Evolutionary conservation across 768 basidiomycete genomes (phyloP).

Genomic region (Tephrocybe rancida): DNA sequence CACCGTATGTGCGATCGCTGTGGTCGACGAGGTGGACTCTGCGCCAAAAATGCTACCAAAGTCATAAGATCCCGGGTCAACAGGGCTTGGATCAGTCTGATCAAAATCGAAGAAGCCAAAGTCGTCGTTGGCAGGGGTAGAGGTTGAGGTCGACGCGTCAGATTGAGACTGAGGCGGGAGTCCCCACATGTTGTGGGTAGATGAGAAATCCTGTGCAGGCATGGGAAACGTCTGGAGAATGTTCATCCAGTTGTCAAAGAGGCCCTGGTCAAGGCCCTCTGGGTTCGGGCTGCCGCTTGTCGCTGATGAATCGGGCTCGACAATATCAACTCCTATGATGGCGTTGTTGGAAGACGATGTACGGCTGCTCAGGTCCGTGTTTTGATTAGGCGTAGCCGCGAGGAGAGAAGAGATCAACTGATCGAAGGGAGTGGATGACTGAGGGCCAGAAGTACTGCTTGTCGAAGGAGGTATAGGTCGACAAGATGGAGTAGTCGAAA

Average conservation of each 20-base stretch:
- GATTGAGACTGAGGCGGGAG: neutral
- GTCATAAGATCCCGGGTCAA: conserved; percentile 10
- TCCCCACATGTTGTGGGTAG: conserved; percentile 11
- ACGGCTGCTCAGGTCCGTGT: neutral
- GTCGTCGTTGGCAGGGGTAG: conserved; percentile 5
- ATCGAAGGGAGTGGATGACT: conserved; percentile 35
- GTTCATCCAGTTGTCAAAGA: conserved; percentile 54
- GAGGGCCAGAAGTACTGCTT: conserved; percentile 8
- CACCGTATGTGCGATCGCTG: neutral
- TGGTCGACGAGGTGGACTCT: neutral
- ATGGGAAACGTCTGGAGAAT: conserved; percentile 49
- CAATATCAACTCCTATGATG: conserved; percentile 5
- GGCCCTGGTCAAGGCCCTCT: conserved; percentile 34
- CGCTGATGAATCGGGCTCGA: conserved; percentile 3
- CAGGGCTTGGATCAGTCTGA: conserved; percentile 1
- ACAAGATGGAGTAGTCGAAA: neutral
- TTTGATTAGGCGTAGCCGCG: conserved; percentile 25
- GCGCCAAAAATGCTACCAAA: conserved; percentile 6
- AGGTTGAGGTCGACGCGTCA: conserved; percentile 10
- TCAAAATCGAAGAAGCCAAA: conserved; percentile 19
- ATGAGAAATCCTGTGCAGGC: conserved; percentile 27
- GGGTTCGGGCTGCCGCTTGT: neutral
- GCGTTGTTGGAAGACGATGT: neutral
- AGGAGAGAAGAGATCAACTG: conserved; percentile 42
- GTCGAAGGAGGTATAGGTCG: conserved; percentile 4